Evolutionary conservation across 176 grass and related monocot species (phyloP).

Genomic region (Aechmea fasciata): DNA sequence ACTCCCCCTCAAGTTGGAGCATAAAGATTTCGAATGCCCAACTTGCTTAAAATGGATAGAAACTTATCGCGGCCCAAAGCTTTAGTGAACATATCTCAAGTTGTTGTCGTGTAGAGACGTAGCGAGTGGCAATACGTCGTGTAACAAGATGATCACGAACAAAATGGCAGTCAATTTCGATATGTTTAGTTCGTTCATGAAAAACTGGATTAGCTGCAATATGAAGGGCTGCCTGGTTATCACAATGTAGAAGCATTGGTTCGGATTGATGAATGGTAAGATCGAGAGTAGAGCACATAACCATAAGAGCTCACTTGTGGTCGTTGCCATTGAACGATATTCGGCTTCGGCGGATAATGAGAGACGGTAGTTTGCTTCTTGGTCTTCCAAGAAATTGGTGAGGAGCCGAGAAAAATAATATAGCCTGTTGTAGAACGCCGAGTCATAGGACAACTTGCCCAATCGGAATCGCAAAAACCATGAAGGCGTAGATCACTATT

Average conservation of each 20-base stretch:
- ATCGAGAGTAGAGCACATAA: neutral
- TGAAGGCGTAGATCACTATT: neutral
- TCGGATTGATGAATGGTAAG: neutral
- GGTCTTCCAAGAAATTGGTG: neutral
- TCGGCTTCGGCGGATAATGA: neutral
- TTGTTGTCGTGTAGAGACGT: neutral
- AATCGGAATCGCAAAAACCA: neutral
- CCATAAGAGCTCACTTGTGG: neutral
- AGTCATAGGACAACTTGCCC: conserved; percentile 1
- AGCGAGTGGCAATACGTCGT: neutral
- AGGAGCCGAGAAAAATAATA: neutral
- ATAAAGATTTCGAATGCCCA: neutral
- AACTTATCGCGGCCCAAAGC: neutral
- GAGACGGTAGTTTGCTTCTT: neutral
- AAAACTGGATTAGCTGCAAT: neutral
- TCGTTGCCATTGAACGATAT: neutral
- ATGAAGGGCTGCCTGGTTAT: neutral
- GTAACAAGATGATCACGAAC: neutral
- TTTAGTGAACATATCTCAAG: neutral
- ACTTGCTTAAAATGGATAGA: neutral
- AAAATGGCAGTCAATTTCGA: conserved; percentile 4
- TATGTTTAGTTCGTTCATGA: neutral
- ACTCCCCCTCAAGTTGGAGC: neutral
- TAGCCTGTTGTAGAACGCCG: neutral
- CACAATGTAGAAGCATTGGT: neutral